Conservation (phyloP, 2,329 filamentous ascomycete genomes). For the Fusarium transvaalense region DNA sequence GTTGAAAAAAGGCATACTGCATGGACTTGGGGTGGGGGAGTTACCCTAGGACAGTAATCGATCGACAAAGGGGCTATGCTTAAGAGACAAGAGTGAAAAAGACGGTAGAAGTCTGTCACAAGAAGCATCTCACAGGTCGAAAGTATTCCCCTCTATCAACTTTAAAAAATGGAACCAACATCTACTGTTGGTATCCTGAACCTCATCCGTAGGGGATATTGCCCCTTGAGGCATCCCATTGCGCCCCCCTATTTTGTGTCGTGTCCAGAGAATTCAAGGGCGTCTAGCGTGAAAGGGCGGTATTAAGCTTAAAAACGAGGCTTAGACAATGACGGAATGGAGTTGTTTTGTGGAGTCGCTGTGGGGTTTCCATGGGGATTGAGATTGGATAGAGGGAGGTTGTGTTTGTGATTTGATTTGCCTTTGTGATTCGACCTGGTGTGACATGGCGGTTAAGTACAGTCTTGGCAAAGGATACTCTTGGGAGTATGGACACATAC, state of each 20-base stretch:
- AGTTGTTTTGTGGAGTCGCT: background rate
- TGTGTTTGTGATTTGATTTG: constrained; percentile 12
- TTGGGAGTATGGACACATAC: background rate
- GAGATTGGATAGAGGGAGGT: constrained; percentile 1
- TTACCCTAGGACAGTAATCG: background rate
- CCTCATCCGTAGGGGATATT: background rate
- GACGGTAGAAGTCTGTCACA: constrained; percentile 4
- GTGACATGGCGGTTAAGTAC: constrained; percentile 1
- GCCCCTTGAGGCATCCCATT: constrained; percentile 9
- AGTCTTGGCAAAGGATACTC: constrained; percentile 2
- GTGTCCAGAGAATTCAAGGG: background rate
- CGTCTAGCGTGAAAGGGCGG: constrained; percentile 29
- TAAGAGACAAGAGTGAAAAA: background rate
- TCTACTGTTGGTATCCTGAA: background rate
- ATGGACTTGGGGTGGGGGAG: background rate
- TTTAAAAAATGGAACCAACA: constrained; percentile 12
- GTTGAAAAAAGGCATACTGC: background rate
- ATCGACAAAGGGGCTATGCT: constrained; percentile 22
- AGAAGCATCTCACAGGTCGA: background rate
- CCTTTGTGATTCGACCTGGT: background rate
- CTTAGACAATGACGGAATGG: constrained; percentile 34
- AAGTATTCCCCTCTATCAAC: background rate
- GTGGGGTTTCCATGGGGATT: constrained; percentile 8
- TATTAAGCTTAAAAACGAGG: constrained; percentile 39
- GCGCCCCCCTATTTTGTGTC: constrained; percentile 20